Evolutionary conservation across 306 rosid species (phyloP), one percentile per base, ranked within the genome.

Genomic region (Pterocarpus macrocarpus): DNA sequence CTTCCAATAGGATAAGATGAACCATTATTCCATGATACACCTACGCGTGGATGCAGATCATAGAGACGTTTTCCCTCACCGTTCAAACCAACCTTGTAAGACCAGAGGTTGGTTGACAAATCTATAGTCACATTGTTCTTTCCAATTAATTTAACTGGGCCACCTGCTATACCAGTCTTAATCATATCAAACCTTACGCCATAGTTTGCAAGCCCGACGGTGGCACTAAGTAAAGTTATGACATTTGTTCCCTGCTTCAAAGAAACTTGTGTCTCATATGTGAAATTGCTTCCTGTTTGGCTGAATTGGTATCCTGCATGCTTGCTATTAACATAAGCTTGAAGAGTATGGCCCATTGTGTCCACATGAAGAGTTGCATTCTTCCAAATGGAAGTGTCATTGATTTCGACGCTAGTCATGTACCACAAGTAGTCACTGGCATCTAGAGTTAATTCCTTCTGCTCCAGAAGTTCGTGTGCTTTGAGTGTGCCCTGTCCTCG

Each of bases 361-460:
- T 59, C 62, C 35, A 82, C 71, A 0, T 35, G 63, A 30, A 75
- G 53, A 57, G 16, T 41, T n/a, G 33, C 61, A 28, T 45, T 52
- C 10, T 38, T 64, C 64, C 38, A 49, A 14, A 69, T 11, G 3
- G 28, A 30, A 28, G 52, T 39, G 10, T 77, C 43, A 1, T 52
- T 28, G 41, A 67, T 61, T 2, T 49, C 6, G 2, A 64, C 47
- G 11, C 41, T 52, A 0, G 64, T 63, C 28, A 77, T 52, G 34
- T 77, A 77, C 74, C 74, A 77, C 53, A 77, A 77, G 55, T 77
- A 77, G n/a, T 77, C 81, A 34, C 52, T 43, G 2, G 41, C 49
- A 32, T 50, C 81, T 3, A 28, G 8, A 3, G 71, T 45, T 28
- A 32, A 52, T 5, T 16, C 4, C 36, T 76, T 76, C 39, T 76